Evolutionary conservation across 768 basidiomycete genomes (phyloP).

Genomic region (Rhizopogon salebrosus): DNA sequence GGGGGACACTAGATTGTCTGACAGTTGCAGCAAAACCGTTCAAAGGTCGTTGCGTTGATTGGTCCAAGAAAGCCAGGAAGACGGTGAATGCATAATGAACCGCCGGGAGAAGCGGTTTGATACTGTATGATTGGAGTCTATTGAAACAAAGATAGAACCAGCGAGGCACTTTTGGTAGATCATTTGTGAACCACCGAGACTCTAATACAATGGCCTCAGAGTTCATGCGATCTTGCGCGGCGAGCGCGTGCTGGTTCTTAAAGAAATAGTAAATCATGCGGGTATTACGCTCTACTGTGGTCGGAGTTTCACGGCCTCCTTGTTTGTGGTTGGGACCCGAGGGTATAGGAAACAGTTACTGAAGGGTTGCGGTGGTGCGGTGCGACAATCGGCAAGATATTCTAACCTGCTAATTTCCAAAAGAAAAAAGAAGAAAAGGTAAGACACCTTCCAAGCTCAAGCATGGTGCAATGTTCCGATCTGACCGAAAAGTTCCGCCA

Average conservation of each 20-base stretch:
- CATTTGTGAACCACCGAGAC: constrained; percentile 6
- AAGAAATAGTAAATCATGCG: constrained; percentile 10
- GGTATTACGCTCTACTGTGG: constrained; percentile 1
- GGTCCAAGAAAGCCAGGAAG: background rate
- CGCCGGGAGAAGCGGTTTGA: background rate
- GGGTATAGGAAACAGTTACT: background rate
- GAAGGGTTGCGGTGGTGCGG: background rate
- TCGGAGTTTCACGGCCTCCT: constrained; percentile 21
- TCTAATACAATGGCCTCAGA: constrained; percentile 15
- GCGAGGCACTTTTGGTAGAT: constrained; percentile 6
- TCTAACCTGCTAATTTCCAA: background rate
- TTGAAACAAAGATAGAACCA: constrained; percentile 1
- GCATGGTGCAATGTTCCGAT: no score
- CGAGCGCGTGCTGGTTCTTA: constrained; percentile 10
- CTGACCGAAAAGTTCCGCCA: no score
- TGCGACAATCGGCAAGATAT: background rate
- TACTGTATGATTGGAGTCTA: background rate
- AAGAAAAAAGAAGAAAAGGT: no score
- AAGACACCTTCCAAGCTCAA: no score
- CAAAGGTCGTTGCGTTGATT: no score
- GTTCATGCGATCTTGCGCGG: constrained; percentile 15
- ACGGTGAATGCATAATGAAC: background rate
- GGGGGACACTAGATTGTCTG: no score
- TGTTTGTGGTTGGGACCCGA: background rate
- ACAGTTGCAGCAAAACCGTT: background rate